phyloP scores from a whole-genome alignment of 2,329 filamentous ascomycete species.

The Pseudophaeomoniella oleicola region DNA sequence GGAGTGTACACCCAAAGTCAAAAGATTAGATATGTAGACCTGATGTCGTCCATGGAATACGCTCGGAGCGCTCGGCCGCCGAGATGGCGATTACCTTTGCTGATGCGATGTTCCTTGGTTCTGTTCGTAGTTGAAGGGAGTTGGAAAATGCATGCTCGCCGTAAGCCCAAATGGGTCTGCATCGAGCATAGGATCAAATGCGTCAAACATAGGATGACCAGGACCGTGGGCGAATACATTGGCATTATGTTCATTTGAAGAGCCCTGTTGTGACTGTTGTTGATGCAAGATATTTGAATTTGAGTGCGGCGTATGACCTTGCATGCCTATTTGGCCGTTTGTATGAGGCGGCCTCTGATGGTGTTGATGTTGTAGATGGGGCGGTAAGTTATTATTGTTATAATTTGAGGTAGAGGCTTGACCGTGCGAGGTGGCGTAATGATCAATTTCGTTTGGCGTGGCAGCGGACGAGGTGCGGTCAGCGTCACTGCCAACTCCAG shows the following conservation, averaged over 20 bases:
- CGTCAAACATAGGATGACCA: constrained; percentile 43
- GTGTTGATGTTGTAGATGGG: constrained; percentile 1
- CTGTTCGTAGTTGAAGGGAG: constrained; percentile 45
- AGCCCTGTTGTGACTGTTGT: not conserved
- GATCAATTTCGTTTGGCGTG: constrained; percentile 38
- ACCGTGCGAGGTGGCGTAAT: constrained; percentile 44
- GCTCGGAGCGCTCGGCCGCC: no score
- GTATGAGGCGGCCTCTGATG: constrained; percentile 1
- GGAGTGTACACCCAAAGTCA: no score
- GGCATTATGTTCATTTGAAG: not conserved
- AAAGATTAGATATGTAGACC: no score
- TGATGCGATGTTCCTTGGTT: no score
- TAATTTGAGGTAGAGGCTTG: constrained; percentile 16
- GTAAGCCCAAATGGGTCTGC: constrained; percentile 88
- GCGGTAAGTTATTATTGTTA: not conserved
- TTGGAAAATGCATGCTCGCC: constrained; percentile 89
- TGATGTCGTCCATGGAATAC: no score
- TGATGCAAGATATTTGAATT: no score
- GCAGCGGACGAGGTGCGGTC: constrained; percentile 51
- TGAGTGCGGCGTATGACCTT: constrained; percentile 12
- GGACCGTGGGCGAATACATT: constrained; percentile 15
- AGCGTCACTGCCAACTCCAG: constrained; percentile 39
- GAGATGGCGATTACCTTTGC: no score
- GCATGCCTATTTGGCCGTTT: constrained; percentile 17
- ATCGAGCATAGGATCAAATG: constrained; percentile 77